These are phyloP conservation scores for Exophiala phaeomuriformis DNA, from an alignment of 2,329 filamentous ascomycete species.

Conservation along the genomic window DNA sequence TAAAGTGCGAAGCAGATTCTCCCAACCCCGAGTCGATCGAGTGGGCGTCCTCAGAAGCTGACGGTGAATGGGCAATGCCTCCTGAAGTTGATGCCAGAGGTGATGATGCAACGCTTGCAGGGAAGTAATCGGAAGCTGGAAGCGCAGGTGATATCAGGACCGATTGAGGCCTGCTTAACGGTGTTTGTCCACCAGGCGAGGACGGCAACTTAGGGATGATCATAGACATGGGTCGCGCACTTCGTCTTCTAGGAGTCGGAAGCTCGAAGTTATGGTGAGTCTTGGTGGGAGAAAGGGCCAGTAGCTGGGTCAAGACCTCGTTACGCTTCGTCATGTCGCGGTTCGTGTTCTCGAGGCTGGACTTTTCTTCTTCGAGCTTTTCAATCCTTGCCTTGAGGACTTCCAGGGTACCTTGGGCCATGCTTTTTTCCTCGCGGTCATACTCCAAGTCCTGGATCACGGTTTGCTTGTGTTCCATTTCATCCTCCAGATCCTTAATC, in stretches of 20 bases:
- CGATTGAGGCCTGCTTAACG: constrained; percentile 21
- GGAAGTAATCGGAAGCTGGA: constrained; percentile 13
- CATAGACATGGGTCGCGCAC: constrained; percentile 29
- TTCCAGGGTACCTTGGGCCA: constrained; percentile 23
- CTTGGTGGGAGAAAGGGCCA: constrained; percentile 33
- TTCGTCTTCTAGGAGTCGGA: constrained; percentile 22
- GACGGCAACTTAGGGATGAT: constrained; percentile 28
- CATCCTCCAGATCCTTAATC: constrained; percentile 31
- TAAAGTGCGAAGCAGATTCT: constrained; percentile 24
- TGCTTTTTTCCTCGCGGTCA: constrained; percentile 29
- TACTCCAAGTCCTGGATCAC: constrained; percentile 31
- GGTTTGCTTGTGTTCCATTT: constrained; percentile 29
- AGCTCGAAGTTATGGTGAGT: constrained; percentile 20
- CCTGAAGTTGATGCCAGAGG: constrained; percentile 5
- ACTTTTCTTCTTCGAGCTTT: constrained; percentile 30
- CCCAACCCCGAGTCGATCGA: constrained; percentile 27
- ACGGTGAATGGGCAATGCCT: constrained; percentile 3
- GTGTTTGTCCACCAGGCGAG: constrained; percentile 25
- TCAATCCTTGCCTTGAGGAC: constrained; percentile 27
- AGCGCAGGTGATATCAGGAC: constrained; percentile 15
- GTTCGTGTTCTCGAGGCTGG: constrained; percentile 31
- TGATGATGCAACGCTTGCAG: constrained; percentile 11
- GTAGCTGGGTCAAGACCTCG: constrained; percentile 33
- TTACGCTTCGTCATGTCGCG: constrained; percentile 32
- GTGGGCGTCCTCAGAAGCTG: constrained; percentile 13